Conservation (phyloP, 2,329 filamentous ascomycete genomes). For the Lizonia empirigonia region DNA sequence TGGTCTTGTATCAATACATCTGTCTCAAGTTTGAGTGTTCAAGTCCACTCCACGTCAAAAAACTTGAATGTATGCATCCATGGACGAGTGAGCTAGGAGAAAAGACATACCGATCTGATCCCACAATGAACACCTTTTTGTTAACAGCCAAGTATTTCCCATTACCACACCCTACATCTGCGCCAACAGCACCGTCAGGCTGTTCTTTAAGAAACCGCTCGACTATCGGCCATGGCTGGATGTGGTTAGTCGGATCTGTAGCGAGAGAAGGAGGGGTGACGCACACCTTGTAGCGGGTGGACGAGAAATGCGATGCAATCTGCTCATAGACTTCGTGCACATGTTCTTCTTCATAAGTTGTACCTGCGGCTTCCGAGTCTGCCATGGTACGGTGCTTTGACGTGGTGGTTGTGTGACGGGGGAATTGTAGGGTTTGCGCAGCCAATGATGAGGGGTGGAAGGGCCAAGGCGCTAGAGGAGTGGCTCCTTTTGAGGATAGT, state of each 20-base stretch:
- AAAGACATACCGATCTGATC: conserved; percentile 75
- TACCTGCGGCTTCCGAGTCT: too few relatives aligned
- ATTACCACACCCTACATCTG: conserved; percentile 95
- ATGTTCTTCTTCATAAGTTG: conserved; percentile 79
- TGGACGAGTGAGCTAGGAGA: too few relatives aligned
- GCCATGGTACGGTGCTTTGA: too few relatives aligned
- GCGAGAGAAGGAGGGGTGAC: conserved; percentile 20
- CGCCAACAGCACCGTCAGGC: conserved; percentile 73
- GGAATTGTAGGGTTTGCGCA: conserved; percentile 15
- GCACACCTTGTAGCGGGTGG: conserved; percentile 72
- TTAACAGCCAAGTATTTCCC: conserved; percentile 92
- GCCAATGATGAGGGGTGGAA: conserved; percentile 9
- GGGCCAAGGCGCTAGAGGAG: conserved; percentile 3
- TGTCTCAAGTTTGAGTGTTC: too few relatives aligned
- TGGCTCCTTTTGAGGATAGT: too few relatives aligned
- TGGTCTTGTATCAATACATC: conserved; percentile 31
- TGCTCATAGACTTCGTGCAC: conserved; percentile 92
- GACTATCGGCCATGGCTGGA: conserved; percentile 87
- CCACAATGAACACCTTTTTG: conserved; percentile 76
- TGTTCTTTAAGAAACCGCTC: conserved; percentile 74
- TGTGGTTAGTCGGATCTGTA: conserved; percentile 24
- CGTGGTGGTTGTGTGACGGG: too few relatives aligned
- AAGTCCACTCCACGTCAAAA: too few relatives aligned
- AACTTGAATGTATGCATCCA: too few relatives aligned
- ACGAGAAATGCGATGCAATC: conserved; percentile 83